These are phyloP conservation scores for Xylaria digitata DNA, from an alignment of 2,329 filamentous ascomycete genomes.

Conservation along the genomic window DNA sequence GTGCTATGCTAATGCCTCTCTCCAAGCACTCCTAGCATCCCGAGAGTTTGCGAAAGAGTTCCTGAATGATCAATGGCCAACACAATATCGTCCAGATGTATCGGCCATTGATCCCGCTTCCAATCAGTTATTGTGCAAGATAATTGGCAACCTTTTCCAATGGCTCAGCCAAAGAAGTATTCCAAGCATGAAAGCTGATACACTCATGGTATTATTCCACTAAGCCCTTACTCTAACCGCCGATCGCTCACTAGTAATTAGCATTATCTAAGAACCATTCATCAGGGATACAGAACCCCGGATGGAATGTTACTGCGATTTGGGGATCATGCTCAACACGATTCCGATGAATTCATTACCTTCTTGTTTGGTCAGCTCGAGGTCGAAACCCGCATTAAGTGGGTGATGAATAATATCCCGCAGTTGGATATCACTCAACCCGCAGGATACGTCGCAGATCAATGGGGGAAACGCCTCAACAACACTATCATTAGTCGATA, in stretches of 20 bases:
- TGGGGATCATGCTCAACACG: constrained; percentile 83
- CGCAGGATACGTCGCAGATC: constrained; percentile 72
- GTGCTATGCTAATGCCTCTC: constrained; percentile 92
- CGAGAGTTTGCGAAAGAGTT: constrained; percentile 73
- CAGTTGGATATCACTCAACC: constrained; percentile 44
- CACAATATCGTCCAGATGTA: constrained; percentile 76
- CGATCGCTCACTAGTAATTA: constrained; percentile 48
- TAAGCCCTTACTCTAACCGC: neutral
- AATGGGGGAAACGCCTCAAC: constrained; percentile 78
- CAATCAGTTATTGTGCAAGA: constrained; percentile 69
- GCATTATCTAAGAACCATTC: constrained; percentile 74
- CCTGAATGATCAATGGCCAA: constrained; percentile 68
- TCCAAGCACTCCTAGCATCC: constrained; percentile 85
- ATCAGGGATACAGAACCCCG: constrained; percentile 51
- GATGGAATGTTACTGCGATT: constrained; percentile 58
- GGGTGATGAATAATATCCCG: constrained; percentile 40
- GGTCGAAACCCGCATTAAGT: constrained; percentile 82
- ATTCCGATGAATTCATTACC: constrained; percentile 88
- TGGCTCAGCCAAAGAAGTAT: constrained; percentile 67
- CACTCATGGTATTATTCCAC: constrained; percentile 64
- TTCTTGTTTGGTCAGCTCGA: constrained; percentile 85
- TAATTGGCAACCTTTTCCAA: constrained; percentile 68
- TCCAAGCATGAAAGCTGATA: constrained; percentile 63
- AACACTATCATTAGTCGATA: constrained; percentile 81
- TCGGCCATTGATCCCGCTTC: constrained; percentile 64